Evolutionary conservation across 2,329 filamentous ascomycete species (phyloP).

Genomic region (Cadophora sp.): DNA sequence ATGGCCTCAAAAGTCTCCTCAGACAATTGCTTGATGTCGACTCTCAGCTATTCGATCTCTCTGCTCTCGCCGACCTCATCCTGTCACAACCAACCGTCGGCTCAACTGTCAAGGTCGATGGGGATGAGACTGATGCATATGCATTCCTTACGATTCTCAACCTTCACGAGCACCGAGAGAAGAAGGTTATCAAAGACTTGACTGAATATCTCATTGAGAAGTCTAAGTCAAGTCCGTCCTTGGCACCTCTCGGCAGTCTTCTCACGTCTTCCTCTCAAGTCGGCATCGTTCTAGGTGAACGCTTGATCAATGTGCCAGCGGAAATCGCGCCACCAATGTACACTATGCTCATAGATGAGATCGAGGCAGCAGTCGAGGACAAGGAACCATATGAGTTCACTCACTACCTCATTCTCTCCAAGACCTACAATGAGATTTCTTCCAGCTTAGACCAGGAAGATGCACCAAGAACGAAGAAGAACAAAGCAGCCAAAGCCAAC

Average conservation of each 20-base stretch:
- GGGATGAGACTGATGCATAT: conserved; percentile 90
- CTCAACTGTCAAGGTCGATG: conserved; percentile 96
- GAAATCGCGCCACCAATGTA: conserved; percentile 95
- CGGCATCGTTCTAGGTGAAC: conserved; percentile 88
- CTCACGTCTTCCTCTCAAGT: conserved; percentile 67
- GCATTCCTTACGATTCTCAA: conserved; percentile 92
- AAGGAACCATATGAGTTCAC: conserved; percentile 92
- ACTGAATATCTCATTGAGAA: conserved; percentile 72
- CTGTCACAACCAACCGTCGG: conserved; percentile 86
- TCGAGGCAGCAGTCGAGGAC: conserved; percentile 86
- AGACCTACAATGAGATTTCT: conserved; percentile 88
- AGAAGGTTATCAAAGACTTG: conserved; percentile 74
- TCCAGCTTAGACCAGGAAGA: conserved; percentile 78
- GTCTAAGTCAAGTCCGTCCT: conserved; percentile 56
- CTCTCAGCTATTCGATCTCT: conserved; percentile 84
- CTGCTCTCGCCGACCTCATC: conserved; percentile 83
- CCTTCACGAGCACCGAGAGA: conserved; percentile 77
- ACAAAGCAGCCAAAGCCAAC: conserved; percentile 69
- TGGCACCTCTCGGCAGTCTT: conserved; percentile 65
- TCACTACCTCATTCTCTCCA: conserved; percentile 90
- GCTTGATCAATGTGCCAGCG: conserved; percentile 95
- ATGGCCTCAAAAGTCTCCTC: conserved; percentile 88
- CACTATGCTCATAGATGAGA: conserved; percentile 90
- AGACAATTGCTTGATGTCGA: conserved; percentile 94
- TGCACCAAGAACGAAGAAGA: conserved; percentile 65